These are phyloP conservation scores for Saccharomyces hybrid DNA, from an alignment of 1,139 yeast species.

Conservation along the genomic window DNA sequence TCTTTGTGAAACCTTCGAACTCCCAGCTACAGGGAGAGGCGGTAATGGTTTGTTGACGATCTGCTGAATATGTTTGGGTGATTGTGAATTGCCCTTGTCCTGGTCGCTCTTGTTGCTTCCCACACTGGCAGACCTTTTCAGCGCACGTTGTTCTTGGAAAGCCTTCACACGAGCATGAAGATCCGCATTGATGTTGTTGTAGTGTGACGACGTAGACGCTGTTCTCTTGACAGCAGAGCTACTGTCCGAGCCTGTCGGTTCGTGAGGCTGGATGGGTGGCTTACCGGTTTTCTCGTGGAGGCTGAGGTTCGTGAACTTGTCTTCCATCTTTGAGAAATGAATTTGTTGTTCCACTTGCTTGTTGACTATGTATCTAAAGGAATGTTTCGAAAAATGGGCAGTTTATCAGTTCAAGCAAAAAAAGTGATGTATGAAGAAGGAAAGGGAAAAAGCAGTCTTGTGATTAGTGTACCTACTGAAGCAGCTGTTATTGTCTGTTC, in stretches of 20 bases:
- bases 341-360: not conserved
- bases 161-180: slow-evolving; percentile 71
- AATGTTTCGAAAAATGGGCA: not conserved
- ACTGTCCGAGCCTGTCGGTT: slow-evolving; percentile 1
- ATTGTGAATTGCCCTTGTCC: slow-evolving; percentile 5
- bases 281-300: slow-evolving; percentile 1
- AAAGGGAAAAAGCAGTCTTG: not conserved
- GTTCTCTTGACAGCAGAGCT: slow-evolving; percentile 14
- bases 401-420: not conserved
- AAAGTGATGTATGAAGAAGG: not conserved
- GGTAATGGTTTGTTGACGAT: slow-evolving; percentile 30
- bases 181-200: slow-evolving; percentile 46
- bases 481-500: not conserved
- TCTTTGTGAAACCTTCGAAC: not conserved
- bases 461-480: not conserved
- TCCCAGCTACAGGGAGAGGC: slow-evolving; percentile 19
- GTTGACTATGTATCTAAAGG: not conserved
- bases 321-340: slow-evolving; percentile 3
- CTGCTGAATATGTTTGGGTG: slow-evolving; percentile 20
- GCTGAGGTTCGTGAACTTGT: slow-evolving; percentile 7
- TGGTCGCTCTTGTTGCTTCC: slow-evolving; percentile 17
- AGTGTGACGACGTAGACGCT: slow-evolving; percentile 25
- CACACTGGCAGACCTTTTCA: slow-evolving; percentile 31
- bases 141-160: slow-evolving; percentile 58
- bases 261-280: not conserved